These are phyloP conservation scores for Metschnikowia aberdeeniae DNA, from an alignment of 805 yeast species.

Conservation along the genomic window DNA sequence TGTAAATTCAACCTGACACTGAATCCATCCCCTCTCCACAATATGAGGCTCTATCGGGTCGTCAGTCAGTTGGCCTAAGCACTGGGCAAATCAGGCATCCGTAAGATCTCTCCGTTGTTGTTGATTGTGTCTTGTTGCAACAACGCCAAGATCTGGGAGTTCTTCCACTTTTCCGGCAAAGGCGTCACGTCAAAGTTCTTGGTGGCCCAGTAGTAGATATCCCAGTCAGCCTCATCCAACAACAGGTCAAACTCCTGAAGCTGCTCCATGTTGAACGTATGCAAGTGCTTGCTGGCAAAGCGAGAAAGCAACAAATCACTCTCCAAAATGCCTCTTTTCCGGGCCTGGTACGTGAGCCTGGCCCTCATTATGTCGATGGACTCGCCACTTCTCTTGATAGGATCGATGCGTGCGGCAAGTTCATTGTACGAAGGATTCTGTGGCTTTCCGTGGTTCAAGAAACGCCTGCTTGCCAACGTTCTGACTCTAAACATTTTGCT, in stretches of 20 bases:
- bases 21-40: too few relatives aligned
- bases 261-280: constrained; percentile 55
- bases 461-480: constrained; percentile 7
- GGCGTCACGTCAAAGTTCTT: constrained; percentile 77
- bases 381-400: constrained; percentile 75
- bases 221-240: constrained; percentile 97
- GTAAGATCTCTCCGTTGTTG: constrained; percentile 63
- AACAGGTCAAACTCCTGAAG: constrained; percentile 81
- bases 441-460: constrained; percentile 40
- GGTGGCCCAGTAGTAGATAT: constrained; percentile 97
- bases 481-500: not conserved
- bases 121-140: constrained; percentile 75
- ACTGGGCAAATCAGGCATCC: constrained; percentile 67
- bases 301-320: constrained; percentile 81
- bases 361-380: constrained; percentile 71
- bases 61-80: not conserved
- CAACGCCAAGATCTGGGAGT: constrained; percentile 56
- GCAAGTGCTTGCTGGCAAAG: constrained; percentile 75
- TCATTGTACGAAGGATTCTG: constrained; percentile 37
- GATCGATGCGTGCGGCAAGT: constrained; percentile 64
- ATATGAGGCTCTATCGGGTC: not conserved
- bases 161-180: constrained; percentile 80
- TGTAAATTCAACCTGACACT: too few relatives aligned
- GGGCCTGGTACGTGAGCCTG: constrained; percentile 83
- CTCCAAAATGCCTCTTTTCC: constrained; percentile 94